Base-by-base conservation (phyloP, 1,284 basidiomycete species). In the Cryptococcus amylolentus region DNA sequence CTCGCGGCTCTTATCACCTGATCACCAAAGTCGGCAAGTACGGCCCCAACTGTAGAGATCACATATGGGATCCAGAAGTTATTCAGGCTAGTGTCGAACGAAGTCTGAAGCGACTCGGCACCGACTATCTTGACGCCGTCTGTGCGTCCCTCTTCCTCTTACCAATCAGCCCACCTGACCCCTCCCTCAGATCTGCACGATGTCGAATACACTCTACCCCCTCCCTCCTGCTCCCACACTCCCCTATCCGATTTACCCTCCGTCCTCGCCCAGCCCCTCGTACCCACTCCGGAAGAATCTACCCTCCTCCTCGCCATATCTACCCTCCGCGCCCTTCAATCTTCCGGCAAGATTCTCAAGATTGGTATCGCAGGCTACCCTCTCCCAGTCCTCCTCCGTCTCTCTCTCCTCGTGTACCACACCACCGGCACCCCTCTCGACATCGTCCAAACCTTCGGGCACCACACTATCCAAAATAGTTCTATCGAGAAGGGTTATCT, bases 11-110 rank as follows among this genome's bases (percentile, higher is more conserved):
- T 1, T 96, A 95, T 73, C 82, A 85, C 65, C 75, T 95, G 73
- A 86, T 92, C 78, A 94, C 93, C n/a, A 98, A 98, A 78, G 89
- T 88, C 60, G 95, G 93, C 26, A 84, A 94, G 49, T 94, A 89
- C 73, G 91, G 91, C 4, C 70, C 78, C 1, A 77, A 79, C 45
- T 73, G 72, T 35, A 69, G 72, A 10, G 81, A 84, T 53, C 96
- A 97, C 69, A 88, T 95, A 72, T 74, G 95, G 76, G 82, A 84
- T 8, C 87, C 90, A 0, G 72, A 77, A 13, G 84, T 83, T 31
- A 84, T 97, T 53, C 83, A 86, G 8, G 77, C 81, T 18, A 88
- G 86, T 63, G 83, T 98, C 6, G 78, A 82, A 58, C 84, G 85
- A 57, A 90, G 87, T 68, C 79, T 95, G 40, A 78, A 80, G 56